Evolutionary conservation across 176 grass and related monocot species (phyloP).

Genomic region (Panicum miliaceum): DNA sequence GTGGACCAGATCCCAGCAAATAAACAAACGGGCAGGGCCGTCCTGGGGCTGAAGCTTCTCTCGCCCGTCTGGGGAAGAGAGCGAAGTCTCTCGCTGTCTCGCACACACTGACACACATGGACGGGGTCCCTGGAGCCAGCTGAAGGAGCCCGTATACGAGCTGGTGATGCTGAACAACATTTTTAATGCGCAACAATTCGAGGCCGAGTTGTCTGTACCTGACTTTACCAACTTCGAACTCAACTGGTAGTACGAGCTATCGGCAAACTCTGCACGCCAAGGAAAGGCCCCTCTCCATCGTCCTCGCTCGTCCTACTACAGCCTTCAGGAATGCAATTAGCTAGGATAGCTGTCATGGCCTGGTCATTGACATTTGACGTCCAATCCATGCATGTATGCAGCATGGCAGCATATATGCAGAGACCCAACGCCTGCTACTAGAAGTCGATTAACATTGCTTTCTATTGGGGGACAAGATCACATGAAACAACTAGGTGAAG

Average conservation of each 20-base stretch:
- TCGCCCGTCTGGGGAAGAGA: not conserved
- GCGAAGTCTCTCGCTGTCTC: not conserved
- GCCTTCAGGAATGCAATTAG: slow-evolving; percentile 49
- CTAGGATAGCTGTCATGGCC: not conserved
- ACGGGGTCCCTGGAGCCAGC: not conserved
- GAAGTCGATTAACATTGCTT: not conserved
- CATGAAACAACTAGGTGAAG: not conserved
- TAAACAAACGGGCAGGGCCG: slow-evolving; percentile 9
- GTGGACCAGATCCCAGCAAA: slow-evolving; percentile 54
- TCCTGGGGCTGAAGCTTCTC: not conserved
- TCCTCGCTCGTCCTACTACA: slow-evolving; percentile 15
- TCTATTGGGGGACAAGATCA: not conserved
- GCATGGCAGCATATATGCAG: not conserved
- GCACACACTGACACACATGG: slow-evolving; percentile 1
- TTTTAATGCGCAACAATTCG: slow-evolving; percentile 39
- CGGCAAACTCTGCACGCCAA: slow-evolving; percentile 77
- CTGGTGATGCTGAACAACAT: not conserved
- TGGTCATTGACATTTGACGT: slow-evolving; percentile 50
- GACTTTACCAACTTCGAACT: slow-evolving; percentile 50
- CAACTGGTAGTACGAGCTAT: slow-evolving; percentile 37
- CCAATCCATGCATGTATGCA: slow-evolving; percentile 8
- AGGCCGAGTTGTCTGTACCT: not conserved
- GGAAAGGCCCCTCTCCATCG: slow-evolving; percentile 37
- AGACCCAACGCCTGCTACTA: not conserved
- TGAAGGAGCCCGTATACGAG: slow-evolving; percentile 4